phyloP scores from a whole-genome alignment of 805 yeast genomes.

The Kuraishia molischiana region DNA sequence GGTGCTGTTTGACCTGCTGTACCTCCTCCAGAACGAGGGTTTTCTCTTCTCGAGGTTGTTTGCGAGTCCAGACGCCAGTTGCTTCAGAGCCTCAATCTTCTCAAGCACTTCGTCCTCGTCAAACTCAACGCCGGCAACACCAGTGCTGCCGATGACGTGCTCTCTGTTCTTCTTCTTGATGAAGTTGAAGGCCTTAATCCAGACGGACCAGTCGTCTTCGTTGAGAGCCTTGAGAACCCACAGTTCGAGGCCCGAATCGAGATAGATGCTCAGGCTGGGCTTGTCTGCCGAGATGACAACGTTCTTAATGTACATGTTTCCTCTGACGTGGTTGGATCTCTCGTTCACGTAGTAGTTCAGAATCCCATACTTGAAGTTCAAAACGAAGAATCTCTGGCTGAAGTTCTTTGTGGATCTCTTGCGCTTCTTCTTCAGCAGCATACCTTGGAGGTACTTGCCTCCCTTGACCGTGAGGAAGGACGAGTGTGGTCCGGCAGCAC shows the following conservation, averaged over 20 bases:
- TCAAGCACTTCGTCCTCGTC: slow-evolving; percentile 8
- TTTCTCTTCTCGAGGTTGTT: background rate
- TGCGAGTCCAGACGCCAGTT: slow-evolving; percentile 6
- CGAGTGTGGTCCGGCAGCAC: slow-evolving; percentile 10
- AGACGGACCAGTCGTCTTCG: slow-evolving; percentile 57
- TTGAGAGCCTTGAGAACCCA: slow-evolving; percentile 77
- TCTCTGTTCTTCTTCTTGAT: slow-evolving; percentile 20
- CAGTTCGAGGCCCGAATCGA: slow-evolving; percentile 92
- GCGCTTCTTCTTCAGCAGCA: slow-evolving; percentile 60
- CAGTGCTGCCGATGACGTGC: background rate
- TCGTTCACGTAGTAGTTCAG: slow-evolving; percentile 72
- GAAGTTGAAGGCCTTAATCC: slow-evolving; percentile 74
- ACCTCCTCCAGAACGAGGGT: background rate
- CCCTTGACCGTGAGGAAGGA: slow-evolving; percentile 34
- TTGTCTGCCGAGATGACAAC: slow-evolving; percentile 78
- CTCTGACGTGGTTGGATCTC: slow-evolving; percentile 66
- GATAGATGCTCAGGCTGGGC: slow-evolving; percentile 55
- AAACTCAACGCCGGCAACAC: background rate
- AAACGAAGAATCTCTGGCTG: slow-evolving; percentile 72
- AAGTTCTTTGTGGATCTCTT: slow-evolving; percentile 77
- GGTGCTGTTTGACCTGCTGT: background rate
- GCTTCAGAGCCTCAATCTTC: slow-evolving; percentile 8
- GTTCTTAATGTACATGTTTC: slow-evolving; percentile 81
- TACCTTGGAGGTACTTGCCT: slow-evolving; percentile 71
- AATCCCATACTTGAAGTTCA: slow-evolving; percentile 76